Base-by-base conservation (phyloP, 2,329 filamentous ascomycete species). In the Paraphaeosphaeria sporulosa region DNA sequence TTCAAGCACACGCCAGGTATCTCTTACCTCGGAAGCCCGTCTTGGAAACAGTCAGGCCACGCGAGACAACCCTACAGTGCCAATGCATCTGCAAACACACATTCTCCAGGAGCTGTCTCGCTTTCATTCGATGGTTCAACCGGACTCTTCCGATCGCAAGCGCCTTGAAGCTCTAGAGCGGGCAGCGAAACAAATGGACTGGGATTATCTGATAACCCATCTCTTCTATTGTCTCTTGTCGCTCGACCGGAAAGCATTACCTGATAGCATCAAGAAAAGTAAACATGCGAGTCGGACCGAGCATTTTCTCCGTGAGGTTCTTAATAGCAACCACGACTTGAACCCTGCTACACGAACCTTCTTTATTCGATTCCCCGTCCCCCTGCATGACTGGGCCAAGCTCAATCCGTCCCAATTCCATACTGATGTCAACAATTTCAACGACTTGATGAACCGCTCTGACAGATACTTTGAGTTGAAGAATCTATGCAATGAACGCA, bases 321-420 rank as follows among this genome's bases (percentile, higher is more conserved):
- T 88, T 23, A 79, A 79, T 30, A 65, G 73, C 2, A 87, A 87
- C 63, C 59, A 69, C 3, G 68, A 60, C 3, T 60, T 87, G n/a
- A 76, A 77, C 8, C 55, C 61, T 0, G 67, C 65, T 13, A 78
- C 83, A 27, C 65, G 84, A 7, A 58, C 64, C 21, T 85, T 82
- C 76, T 84, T 84, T 65, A 68, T 79, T 7, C 62, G 74, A 1
- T 88, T 86, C 60, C 86, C 87, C 2, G 59, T 63, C 13, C 67
- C 71, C 17, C 59, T 78, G 32, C 46, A 75, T 53, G 19, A 42
- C 25, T 71, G 61, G 52, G 75, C 3, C 46, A 77, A 47, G 50
- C 65, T 27, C 59, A 72, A 67, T 64, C 67, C 69, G 4, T 19
- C 50, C 6, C 55, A 64, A 12, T 76, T 73, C n/a, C 68, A 73